A percentile compares a stretch with the other conserved stretches of the same genome.
These are phyloP conservation scores for Elsinoe arachidis DNA, from an alignment of 2,329 filamentous ascomycete genomes.

Conservation along the genomic window DNA sequence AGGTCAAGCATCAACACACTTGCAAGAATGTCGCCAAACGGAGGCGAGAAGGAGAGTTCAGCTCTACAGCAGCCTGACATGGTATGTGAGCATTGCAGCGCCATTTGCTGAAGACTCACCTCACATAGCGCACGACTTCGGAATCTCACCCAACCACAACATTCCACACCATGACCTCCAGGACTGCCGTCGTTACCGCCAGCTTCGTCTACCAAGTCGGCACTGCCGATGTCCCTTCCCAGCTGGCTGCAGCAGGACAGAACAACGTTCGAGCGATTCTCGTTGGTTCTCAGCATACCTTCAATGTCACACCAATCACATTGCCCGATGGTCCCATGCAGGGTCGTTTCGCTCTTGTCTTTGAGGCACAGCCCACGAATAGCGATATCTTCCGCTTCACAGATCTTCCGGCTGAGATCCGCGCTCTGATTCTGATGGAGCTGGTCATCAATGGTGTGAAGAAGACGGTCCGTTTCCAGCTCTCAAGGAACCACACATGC, in stretches of 20 bases:
- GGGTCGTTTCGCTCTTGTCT: slow-evolving; percentile 16
- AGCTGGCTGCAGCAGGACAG: background rate
- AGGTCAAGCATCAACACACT: too few relatives aligned
- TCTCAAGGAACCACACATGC: background rate
- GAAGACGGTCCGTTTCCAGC: background rate
- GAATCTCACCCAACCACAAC: too few relatives aligned
- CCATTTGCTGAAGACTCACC: too few relatives aligned
- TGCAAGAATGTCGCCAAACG: too few relatives aligned
- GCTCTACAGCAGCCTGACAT: too few relatives aligned
- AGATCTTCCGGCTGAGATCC: slow-evolving; percentile 18
- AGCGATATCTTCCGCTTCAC: slow-evolving; percentile 14
- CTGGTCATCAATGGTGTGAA: too few relatives aligned
- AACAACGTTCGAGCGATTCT: background rate
- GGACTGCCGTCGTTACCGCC: too few relatives aligned
- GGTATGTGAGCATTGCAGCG: too few relatives aligned
- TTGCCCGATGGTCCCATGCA: slow-evolving; percentile 10
- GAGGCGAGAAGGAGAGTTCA: too few relatives aligned
- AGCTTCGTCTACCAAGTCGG: too few relatives aligned
- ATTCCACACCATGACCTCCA: too few relatives aligned
- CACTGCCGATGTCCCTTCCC: background rate
- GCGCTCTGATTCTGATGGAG: slow-evolving; percentile 17
- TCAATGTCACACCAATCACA: background rate
- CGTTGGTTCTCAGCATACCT: background rate
- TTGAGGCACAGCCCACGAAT: slow-evolving; percentile 13
- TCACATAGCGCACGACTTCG: too few relatives aligned